A percentile compares a stretch with the other conserved stretches of the same genome.
These are phyloP conservation scores for Ramularia endophylla DNA, from an alignment of 2,329 filamentous ascomycete species.

Conservation along the genomic window DNA sequence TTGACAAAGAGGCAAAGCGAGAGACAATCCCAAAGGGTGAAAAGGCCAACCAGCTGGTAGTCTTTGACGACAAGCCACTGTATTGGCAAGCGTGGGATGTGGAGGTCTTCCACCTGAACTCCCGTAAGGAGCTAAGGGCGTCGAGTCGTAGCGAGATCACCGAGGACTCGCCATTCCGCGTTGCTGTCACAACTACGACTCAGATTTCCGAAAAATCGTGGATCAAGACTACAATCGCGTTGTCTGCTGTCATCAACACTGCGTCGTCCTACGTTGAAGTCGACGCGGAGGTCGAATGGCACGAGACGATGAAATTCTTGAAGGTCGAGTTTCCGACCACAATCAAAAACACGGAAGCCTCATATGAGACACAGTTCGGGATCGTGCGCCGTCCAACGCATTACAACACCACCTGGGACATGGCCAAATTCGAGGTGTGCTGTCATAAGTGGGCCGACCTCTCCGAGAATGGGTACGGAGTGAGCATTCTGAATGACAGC, in stretches of 20 bases:
- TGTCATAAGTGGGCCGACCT: constrained; percentile 92
- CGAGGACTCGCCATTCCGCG: constrained; percentile 66
- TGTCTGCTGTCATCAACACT: constrained; percentile 59
- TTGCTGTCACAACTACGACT: constrained; percentile 76
- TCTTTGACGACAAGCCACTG: constrained; percentile 94
- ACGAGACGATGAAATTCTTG: constrained; percentile 93
- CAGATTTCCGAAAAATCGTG: constrained; percentile 83
- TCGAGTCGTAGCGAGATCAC: constrained; percentile 62
- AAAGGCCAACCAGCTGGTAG: constrained; percentile 84
- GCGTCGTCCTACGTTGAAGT: constrained; percentile 69
- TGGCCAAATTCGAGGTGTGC: constrained; percentile 97
- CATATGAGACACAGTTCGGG: constrained; percentile 92
- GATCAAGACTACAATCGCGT: constrained; percentile 77
- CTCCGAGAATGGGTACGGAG: constrained; percentile 80
- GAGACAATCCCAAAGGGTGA: constrained; percentile 68
- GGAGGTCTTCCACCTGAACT: constrained; percentile 90
- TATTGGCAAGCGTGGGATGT: constrained; percentile 99
- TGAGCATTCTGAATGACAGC: constrained; percentile 88
- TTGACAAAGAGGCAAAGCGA: constrained; percentile 65
- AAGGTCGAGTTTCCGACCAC: constrained; percentile 98
- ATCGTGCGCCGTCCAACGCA: constrained; percentile 86
- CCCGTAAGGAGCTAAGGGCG: constrained; percentile 64
- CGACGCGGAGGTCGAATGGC: constrained; percentile 88
- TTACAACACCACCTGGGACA: constrained; percentile 97
- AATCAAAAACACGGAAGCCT: constrained; percentile 82